A percentile compares a stretch with the other conserved stretches of the same genome.
Conservation (phyloP, 768 basidiomycete species). For the Amanita fuliginea region DNA sequence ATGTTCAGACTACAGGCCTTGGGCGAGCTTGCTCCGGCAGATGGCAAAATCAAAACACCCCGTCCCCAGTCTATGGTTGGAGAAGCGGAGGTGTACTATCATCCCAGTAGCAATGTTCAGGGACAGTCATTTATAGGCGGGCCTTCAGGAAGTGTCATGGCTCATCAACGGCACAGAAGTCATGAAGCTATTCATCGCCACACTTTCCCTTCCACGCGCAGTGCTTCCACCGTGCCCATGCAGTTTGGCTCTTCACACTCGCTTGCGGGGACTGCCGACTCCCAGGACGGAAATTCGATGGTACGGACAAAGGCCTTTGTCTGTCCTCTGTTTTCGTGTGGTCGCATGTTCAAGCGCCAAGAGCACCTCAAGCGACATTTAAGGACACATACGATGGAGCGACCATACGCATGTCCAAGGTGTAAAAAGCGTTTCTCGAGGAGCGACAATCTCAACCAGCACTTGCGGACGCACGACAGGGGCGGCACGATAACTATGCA, state of each 20-base stretch:
- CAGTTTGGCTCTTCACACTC: constrained; percentile 7
- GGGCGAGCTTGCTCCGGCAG: constrained; percentile 34
- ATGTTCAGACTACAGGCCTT: constrained; percentile 55
- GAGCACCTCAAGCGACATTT: constrained; percentile 86
- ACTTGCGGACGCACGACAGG: constrained; percentile 68
- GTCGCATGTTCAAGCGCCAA: constrained; percentile 81
- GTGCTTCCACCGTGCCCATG: constrained; percentile 8
- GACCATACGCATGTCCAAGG: constrained; percentile 63
- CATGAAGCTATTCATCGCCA: constrained; percentile 22
- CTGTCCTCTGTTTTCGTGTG: constrained; percentile 79
- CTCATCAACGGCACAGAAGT: constrained; percentile 17
- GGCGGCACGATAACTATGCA: constrained; percentile 13
- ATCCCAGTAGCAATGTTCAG: constrained; percentile 13
- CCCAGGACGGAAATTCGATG: constrained; percentile 15
- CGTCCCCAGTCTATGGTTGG: constrained; percentile 18
- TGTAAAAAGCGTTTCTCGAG: constrained; percentile 81
- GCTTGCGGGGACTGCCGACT: background rate
- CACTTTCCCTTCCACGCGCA: constrained; percentile 15
- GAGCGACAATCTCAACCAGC: constrained; percentile 84
- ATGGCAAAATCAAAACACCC: constrained; percentile 19
- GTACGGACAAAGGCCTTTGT: constrained; percentile 56
- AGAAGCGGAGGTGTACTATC: constrained; percentile 22
- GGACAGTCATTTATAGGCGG: constrained; percentile 6
- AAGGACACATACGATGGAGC: constrained; percentile 83
- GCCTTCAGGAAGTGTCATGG: background rate